These are phyloP conservation scores for Scedosporium apiospermum DNA, from an alignment of 2,329 filamentous ascomycete species.

Conservation along the genomic window DNA sequence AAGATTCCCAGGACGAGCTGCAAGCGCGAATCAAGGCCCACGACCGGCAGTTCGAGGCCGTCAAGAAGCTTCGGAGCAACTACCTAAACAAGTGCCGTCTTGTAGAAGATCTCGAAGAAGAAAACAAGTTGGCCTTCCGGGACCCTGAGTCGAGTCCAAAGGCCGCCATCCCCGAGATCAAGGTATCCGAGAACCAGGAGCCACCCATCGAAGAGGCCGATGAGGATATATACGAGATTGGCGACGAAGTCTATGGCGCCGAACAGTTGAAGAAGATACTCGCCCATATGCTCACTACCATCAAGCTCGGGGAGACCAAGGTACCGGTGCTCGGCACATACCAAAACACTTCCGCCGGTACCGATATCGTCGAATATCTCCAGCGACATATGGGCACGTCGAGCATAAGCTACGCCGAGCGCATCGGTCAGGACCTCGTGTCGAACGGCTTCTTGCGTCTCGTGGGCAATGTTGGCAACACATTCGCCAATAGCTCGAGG, in stretches of 20 bases:
- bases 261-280: conserved; percentile 90
- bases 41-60: conserved; percentile 79
- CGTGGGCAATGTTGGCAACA: conserved; percentile 88
- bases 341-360: conserved; percentile 80
- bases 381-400: conserved; percentile 78
- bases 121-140: conserved; percentile 96
- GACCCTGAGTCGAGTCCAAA: conserved; percentile 66
- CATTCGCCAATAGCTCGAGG: conserved; percentile 93
- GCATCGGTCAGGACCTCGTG: conserved; percentile 89
- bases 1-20: conserved; percentile 90
- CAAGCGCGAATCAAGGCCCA: conserved; percentile 86
- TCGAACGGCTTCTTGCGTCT: conserved; percentile 77
- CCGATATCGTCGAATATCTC: conserved; percentile 92
- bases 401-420: conserved; percentile 83
- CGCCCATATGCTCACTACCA: conserved; percentile 72
- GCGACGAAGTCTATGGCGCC: conserved; percentile 74
- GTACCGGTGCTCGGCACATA: conserved; percentile 94
- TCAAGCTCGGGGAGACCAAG: conserved; percentile 84
- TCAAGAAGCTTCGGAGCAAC: conserved; percentile 86
- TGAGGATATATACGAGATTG: conserved; percentile 80
- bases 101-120: conserved; percentile 93
- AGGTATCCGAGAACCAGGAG: conserved; percentile 62
- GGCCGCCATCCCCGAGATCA: conserved; percentile 71
- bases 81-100: conserved; percentile 99
- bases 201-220: conserved; percentile 53